These are phyloP conservation scores for Solanum boliviense DNA, from an alignment of 257 asterid genomes.

Conservation along the genomic window DNA sequence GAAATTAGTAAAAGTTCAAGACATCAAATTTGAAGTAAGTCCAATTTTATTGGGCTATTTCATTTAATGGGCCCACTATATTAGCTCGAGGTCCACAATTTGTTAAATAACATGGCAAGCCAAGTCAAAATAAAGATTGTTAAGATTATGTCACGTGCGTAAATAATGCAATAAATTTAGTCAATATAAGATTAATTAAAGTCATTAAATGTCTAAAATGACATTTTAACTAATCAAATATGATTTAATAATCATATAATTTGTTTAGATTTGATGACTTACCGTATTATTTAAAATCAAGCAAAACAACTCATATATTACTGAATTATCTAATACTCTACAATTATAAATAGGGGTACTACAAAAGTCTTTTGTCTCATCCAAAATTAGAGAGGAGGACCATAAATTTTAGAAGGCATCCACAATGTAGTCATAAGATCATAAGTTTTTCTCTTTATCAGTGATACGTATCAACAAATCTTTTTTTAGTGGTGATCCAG, in stretches of 20 bases:
- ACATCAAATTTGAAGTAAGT: neutral
- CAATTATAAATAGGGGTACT: no score
- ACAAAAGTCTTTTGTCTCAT: no score
- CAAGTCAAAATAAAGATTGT: neutral
- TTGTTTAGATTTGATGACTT: neutral
- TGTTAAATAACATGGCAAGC: neutral
- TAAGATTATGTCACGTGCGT: neutral
- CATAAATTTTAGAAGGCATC: no score
- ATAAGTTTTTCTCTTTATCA: no score
- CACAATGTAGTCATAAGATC: no score
- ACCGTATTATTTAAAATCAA: neutral
- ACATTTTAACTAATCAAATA: no score
- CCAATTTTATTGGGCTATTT: neutral
- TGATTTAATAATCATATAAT: no score
- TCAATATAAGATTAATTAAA: neutral
- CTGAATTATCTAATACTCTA: no score
- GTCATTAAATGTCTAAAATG: neutral
- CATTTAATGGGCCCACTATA: neutral
- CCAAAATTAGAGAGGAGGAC: no score
- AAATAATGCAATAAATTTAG: neutral
- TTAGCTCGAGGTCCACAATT: neutral
- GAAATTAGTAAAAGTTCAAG: neutral
- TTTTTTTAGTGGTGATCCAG: no score
- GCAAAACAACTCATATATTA: no score
- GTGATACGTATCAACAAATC: no score